These are phyloP conservation scores for Leishmania amazonensis DNA, from an alignment of 208 protist genomes.

Conservation along the genomic window DNA sequence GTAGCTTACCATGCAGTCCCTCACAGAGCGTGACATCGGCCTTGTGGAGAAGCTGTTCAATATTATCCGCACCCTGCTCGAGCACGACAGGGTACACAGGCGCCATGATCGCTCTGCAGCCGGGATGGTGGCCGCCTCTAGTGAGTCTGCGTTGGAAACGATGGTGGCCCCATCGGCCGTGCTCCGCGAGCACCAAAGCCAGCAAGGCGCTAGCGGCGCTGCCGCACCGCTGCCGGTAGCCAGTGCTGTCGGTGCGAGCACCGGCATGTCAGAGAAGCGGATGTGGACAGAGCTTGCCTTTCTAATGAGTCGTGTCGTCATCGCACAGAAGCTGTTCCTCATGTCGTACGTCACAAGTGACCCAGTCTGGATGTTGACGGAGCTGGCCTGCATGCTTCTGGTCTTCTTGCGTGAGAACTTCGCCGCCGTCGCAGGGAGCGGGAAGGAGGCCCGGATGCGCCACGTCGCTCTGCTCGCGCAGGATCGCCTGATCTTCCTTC, in stretches of 20 bases:
- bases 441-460: slow-evolving; percentile 29
- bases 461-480: slow-evolving; percentile 34
- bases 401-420: slow-evolving; percentile 48
- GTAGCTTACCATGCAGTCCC: slow-evolving; percentile 33
- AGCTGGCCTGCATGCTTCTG: slow-evolving; percentile 47
- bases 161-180: slow-evolving; percentile 28
- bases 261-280: slow-evolving; percentile 31
- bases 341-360: slow-evolving; percentile 60
- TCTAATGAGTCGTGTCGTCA: slow-evolving; percentile 66
- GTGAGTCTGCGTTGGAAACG: not conserved
- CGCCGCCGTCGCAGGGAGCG: slow-evolving; percentile 1
- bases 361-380: slow-evolving; percentile 25
- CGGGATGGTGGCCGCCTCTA: not conserved
- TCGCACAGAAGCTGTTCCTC: slow-evolving; percentile 53
- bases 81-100: slow-evolving; percentile 19
- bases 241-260: not conserved
- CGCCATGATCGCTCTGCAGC: not conserved
- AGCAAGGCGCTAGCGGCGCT: not conserved
- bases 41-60: slow-evolving; percentile 74
- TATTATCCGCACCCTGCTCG: slow-evolving; percentile 41
- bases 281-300: slow-evolving; percentile 73
- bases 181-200: slow-evolving; percentile 29
- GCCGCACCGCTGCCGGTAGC: not conserved
- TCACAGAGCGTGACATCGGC: slow-evolving; percentile 63
- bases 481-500: slow-evolving; percentile 61